Percentiles rank a stretch among this genome's conserved stretches.
These are phyloP conservation scores for Bolboschoenoplectus hybrid DNA, from an alignment of 202 grass and related monocot species.

Conservation along the genomic window DNA sequence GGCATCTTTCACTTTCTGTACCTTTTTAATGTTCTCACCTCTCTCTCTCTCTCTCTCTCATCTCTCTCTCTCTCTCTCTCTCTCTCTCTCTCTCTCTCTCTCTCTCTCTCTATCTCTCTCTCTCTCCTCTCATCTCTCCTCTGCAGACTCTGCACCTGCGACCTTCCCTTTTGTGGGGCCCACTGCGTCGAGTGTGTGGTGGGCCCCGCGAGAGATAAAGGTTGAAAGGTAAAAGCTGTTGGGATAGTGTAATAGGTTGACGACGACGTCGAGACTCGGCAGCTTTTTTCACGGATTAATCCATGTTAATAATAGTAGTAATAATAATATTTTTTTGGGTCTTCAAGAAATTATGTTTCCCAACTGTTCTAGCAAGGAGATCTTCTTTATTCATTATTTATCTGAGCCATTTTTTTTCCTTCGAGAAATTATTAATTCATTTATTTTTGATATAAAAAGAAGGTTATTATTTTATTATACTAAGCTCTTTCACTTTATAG, in stretches of 20 bases:
- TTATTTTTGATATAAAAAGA: too few species aligned
- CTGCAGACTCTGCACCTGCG: conserved; percentile 16
- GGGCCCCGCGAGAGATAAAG: background rate
- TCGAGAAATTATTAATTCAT: too few species aligned
- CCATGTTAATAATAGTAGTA: background rate
- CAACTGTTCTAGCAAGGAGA: background rate
- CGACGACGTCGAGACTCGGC: conserved; percentile 17
- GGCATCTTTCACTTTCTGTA: conserved; percentile 44
- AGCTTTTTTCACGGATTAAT: background rate
- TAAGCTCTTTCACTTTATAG: background rate
- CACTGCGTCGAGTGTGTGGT: conserved; percentile 13
- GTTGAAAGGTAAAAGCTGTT: conserved; percentile 22
- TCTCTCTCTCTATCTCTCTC: background rate
- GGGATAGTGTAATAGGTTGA: conserved; percentile 24
- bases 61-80: background rate
- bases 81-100: background rate
- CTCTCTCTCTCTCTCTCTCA: background rate
- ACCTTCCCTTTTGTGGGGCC: conserved; percentile 15
- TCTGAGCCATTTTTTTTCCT: too few species aligned
- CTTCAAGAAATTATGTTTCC: conserved; percentile 12
- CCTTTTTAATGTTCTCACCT: conserved; percentile 36
- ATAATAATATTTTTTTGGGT: background rate
- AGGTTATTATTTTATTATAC: background rate
- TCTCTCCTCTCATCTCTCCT: background rate
- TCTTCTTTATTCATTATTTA: background rate